Percentiles rank a stretch among this genome's conserved stretches.
Evolutionary conservation across 768 basidiomycete genomes (phyloP).

Genomic region (Auricularia sp.): DNA sequence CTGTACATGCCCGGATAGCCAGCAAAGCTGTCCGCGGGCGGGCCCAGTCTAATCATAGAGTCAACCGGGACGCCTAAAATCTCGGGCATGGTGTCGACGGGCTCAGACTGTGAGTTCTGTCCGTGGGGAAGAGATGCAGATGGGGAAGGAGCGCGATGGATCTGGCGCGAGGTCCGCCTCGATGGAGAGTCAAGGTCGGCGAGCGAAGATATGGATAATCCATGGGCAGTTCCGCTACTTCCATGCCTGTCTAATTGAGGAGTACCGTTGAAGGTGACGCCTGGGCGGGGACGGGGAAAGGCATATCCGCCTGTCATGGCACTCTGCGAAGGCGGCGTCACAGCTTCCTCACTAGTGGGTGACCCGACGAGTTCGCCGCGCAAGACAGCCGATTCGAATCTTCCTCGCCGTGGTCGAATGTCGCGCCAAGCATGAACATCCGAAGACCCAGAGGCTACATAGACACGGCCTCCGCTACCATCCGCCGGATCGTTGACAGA

Average conservation of each 20-base stretch:
- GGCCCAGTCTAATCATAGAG: constrained; percentile 25
- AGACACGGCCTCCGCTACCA: background rate
- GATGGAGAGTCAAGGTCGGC: background rate
- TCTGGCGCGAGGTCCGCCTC: background rate
- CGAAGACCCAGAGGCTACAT: background rate
- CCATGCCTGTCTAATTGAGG: background rate
- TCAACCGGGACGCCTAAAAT: constrained; percentile 16
- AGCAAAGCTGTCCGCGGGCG: constrained; percentile 20
- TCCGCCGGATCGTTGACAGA: background rate
- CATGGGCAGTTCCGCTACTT: background rate
- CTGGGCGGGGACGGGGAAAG: background rate
- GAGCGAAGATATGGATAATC: background rate
- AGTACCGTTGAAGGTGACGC: background rate
- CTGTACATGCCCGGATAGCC: constrained; percentile 10
- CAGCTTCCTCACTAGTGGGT: background rate
- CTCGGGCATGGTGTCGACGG: background rate
- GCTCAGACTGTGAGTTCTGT: background rate
- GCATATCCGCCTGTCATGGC: background rate
- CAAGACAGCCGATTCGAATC: background rate
- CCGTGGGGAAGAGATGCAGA: background rate
- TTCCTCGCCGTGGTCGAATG: background rate
- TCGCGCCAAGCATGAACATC: background rate
- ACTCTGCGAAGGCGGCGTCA: background rate
- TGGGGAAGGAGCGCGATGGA: background rate
- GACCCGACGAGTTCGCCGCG: background rate